Evolutionary conservation across 441 rosid species (phyloP).

Genomic region (Arabidopsis lyrata): DNA sequence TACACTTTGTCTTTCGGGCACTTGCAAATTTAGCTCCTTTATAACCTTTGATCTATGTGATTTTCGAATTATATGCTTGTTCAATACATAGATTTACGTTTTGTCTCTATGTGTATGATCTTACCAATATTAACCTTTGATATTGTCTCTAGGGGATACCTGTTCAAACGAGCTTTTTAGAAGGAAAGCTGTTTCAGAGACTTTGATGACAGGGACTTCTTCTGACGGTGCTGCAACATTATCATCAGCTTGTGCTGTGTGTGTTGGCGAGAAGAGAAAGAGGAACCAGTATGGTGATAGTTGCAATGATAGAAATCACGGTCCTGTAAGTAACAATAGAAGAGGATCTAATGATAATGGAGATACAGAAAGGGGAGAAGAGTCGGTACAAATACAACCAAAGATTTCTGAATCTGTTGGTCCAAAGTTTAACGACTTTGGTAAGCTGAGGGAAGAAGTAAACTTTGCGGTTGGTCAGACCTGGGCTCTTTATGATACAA

Average conservation of each 20-base stretch:
- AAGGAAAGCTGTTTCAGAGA: too few species aligned
- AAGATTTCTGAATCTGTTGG: conserved; percentile 45
- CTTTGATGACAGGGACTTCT: background rate
- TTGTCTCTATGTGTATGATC: background rate
- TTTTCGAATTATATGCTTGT: background rate
- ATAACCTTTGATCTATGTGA: too few species aligned
- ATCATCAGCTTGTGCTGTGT: background rate
- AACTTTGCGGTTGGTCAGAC: conserved; percentile 50
- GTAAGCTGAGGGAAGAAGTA: conserved; percentile 35
- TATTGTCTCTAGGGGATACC: too few species aligned
- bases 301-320: background rate
- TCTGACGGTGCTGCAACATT: background rate
- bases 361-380: conserved; percentile 21
- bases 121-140: too few species aligned
- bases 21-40: background rate
- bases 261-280: conserved; percentile 16
- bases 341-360: background rate
- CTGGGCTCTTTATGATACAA: conserved; percentile 64
- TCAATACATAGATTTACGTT: background rate
- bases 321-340: too few species aligned
- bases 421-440: conserved; percentile 57
- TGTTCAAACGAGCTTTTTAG: too few species aligned
- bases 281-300: conserved; percentile 5
- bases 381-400: conserved; percentile 1
- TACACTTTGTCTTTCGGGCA: too few species aligned